Percentiles rank a stretch among this genome's conserved stretches.
Conservation (phyloP, 2,329 filamentous ascomycete species). For the Exophiala mesophila region DNA sequence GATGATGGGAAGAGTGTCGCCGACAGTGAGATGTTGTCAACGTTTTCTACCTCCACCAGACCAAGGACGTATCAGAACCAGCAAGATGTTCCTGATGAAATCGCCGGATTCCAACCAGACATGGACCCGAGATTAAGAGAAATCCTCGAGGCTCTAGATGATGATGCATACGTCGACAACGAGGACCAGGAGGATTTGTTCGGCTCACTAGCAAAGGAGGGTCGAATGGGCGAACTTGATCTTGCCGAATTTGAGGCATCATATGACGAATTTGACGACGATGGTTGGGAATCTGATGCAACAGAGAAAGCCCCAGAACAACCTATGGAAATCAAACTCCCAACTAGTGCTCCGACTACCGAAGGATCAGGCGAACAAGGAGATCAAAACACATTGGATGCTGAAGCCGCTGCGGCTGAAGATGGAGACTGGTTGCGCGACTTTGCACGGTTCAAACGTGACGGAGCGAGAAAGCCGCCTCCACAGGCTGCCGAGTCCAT, state of each 20-base stretch:
- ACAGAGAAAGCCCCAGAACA: constrained; percentile 65
- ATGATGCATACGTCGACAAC: constrained; percentile 86
- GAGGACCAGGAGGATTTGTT: constrained; percentile 81
- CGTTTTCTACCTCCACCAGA: constrained; percentile 38
- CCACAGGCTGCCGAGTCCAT: constrained; percentile 34
- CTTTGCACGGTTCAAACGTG: constrained; percentile 91
- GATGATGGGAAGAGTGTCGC: constrained; percentile 43
- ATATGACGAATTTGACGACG: constrained; percentile 55
- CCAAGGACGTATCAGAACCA: constrained; percentile 82
- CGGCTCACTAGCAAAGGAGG: constrained; percentile 63
- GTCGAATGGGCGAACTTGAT: constrained; percentile 62
- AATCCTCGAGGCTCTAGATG: constrained; percentile 86
- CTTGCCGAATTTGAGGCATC: constrained; percentile 70
- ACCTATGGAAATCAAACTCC: constrained; percentile 23
- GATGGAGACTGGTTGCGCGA: constrained; percentile 85
- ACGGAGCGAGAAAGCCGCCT: constrained; percentile 46
- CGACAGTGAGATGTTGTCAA: constrained; percentile 62
- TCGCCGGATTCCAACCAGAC: constrained; percentile 91
- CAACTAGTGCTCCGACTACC: constrained; percentile 1
- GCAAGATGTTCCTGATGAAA: constrained; percentile 84
- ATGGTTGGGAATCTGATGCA: constrained; percentile 91
- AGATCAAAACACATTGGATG: constrained; percentile 8
- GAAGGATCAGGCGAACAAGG: background rate
- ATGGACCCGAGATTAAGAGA: constrained; percentile 94
- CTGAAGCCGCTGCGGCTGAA: constrained; percentile 43